phyloP scores from a whole-genome alignment of 2,329 filamentous ascomycete genomes.

The Xylariaceae sp. region DNA sequence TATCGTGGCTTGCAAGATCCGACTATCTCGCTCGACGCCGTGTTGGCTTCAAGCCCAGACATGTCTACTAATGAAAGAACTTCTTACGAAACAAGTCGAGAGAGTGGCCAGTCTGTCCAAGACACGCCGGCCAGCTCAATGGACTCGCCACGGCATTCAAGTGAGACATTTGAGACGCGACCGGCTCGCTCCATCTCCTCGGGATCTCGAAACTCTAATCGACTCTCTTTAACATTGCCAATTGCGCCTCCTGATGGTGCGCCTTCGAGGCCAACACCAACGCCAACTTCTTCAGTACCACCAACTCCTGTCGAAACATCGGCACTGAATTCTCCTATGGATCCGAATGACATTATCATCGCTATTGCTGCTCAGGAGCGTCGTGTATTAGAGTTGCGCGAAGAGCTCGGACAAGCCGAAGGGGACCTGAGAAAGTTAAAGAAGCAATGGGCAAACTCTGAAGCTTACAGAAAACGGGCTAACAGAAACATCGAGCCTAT shows the following conservation, averaged over 20 bases:
- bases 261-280: slow-evolving; percentile 55
- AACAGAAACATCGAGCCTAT: slow-evolving; percentile 62
- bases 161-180: slow-evolving; percentile 47
- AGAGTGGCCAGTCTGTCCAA: slow-evolving; percentile 20
- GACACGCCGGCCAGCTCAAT: slow-evolving; percentile 38
- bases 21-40: slow-evolving; percentile 32
- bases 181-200: slow-evolving; percentile 56
- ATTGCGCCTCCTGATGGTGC: slow-evolving; percentile 58
- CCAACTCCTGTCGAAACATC: slow-evolving; percentile 54
- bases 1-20: slow-evolving; percentile 28
- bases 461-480: slow-evolving; percentile 75
- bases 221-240: slow-evolving; percentile 64
- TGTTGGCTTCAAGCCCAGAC: slow-evolving; percentile 29
- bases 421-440: slow-evolving; percentile 75
- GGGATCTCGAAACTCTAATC: slow-evolving; percentile 57
- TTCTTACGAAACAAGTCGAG: slow-evolving; percentile 21
- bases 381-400: slow-evolving; percentile 84
- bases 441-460: slow-evolving; percentile 78
- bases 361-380: slow-evolving; percentile 92
- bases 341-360: slow-evolving; percentile 74
- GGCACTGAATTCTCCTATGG: slow-evolving; percentile 48
- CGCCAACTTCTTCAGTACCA: slow-evolving; percentile 51
- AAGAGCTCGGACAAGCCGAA: slow-evolving; percentile 86
- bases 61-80: slow-evolving; percentile 12
- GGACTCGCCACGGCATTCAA: slow-evolving; percentile 42